A percentile compares a stretch with the other conserved stretches of the same genome.
phyloP scores from a whole-genome alignment of 768 basidiomycete genomes.

The Naganishia vaughanmartiniae region DNA sequence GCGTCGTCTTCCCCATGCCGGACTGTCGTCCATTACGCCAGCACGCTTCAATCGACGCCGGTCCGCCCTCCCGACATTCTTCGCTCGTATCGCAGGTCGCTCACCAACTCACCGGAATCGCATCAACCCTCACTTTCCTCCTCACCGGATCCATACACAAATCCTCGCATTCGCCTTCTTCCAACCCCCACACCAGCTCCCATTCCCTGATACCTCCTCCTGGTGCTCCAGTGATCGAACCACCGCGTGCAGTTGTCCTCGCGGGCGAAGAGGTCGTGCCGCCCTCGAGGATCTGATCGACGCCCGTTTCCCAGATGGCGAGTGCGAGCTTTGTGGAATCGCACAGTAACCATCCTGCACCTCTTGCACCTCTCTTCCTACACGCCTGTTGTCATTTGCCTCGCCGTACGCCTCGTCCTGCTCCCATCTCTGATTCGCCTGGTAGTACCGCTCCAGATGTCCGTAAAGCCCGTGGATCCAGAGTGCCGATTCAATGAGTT shows the following conservation, averaged over 20 bases:
- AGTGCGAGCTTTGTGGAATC: constrained; percentile 22
- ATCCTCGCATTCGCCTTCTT: not conserved
- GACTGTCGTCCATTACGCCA: too few species aligned
- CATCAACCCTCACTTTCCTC: constrained; percentile 14
- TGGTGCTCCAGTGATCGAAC: not conserved
- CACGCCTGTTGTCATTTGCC: too few species aligned
- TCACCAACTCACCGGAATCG: constrained; percentile 3
- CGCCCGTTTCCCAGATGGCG: not conserved
- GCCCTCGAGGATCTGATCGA: not conserved
- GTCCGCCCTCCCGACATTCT: not conserved
- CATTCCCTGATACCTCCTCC: not conserved
- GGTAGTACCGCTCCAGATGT: not conserved
- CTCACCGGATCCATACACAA: not conserved
- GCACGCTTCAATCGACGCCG: too few species aligned
- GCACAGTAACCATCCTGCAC: constrained; percentile 23
- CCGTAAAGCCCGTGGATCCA: constrained; percentile 25
- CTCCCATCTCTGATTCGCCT: too few species aligned
- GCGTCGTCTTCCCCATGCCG: too few species aligned
- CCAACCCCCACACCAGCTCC: not conserved
- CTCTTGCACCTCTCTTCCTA: too few species aligned
- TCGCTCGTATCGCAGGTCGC: too few species aligned
- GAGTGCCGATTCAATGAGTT: constrained; percentile 16
- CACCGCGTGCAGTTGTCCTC: not conserved
- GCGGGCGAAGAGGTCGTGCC: too few species aligned
- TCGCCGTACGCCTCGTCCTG: too few species aligned